Base-by-base conservation (phyloP, 2,329 filamentous ascomycete species). In the Neonectria neomacrospora region DNA sequence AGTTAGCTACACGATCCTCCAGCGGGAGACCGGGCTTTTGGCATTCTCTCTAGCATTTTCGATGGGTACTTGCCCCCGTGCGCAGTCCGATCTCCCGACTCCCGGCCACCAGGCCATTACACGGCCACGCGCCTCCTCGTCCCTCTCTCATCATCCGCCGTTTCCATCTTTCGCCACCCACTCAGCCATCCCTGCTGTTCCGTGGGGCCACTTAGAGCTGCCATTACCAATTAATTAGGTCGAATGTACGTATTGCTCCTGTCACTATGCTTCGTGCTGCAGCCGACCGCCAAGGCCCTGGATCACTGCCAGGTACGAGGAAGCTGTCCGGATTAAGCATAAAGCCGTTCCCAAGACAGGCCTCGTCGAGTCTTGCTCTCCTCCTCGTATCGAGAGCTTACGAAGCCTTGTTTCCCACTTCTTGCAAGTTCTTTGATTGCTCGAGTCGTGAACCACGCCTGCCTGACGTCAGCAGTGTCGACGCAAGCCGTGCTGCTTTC, bases 21-120 rank as follows among this genome's bases (percentile, higher is more conserved):
- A 34, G 44, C 37, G 61, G 56, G 51, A 54, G 55, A 51, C 39
- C 51, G 41, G 55, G 55, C 23, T 63, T 51, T 26, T 63, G 42
- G 42, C 44, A 55, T 52, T 47, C 50, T 63, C n/a, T n/a, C n/a
- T n/a, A n/a, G n/a, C n/a, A 55, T 63, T 51, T 57, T 50, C 51
- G 51, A 53, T 52, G 14, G 34, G 34, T n/a, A n/a, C 32, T 12
- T 34, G n/a, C n/a, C n/a, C 3, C 32, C 32, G 32, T 34, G 3
- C 12, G 32, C 14, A 37, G 34, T 37, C 34, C 34, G 34, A 37
- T 16, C 42, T 30, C 23, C 23, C 23, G 23, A 26, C 23, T 26
- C 51, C 41, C 41, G 51, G 47, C 39, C 23, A 50, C 47, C 47
- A 50, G 47, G 10, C 47, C 47, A 50, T 28, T 30, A 32, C 47